phyloP scores from a whole-genome alignment of 2,329 filamentous ascomycete genomes.

The Parastagonospora avenae region DNA sequence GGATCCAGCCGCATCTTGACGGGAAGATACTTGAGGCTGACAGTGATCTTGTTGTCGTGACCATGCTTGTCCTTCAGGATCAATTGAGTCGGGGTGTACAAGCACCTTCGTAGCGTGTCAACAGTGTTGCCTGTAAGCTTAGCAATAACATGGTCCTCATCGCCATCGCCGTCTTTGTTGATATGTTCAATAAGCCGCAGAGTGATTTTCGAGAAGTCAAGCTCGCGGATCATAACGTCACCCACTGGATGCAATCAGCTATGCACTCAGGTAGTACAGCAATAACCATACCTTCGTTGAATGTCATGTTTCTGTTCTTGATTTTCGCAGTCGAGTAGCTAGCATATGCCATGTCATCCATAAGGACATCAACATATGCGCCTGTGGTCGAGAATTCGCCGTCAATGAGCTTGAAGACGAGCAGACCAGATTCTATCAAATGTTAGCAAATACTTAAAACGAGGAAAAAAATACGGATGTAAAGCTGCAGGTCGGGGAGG shows the following conservation, averaged over 20 bases:
- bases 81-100: constrained; percentile 88
- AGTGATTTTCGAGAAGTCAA: constrained; percentile 95
- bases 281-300: constrained; percentile 72
- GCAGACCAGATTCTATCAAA: constrained; percentile 76
- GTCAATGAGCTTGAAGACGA: constrained; percentile 94
- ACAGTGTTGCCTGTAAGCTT: constrained; percentile 84
- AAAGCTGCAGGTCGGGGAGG: constrained; percentile 19
- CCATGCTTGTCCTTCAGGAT: constrained; percentile 80
- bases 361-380: constrained; percentile 82
- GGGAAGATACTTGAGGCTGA: constrained; percentile 93
- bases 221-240: constrained; percentile 92
- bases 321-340: constrained; percentile 83
- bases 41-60: constrained; percentile 76
- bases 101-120: constrained; percentile 82
- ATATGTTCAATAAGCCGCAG: constrained; percentile 82
- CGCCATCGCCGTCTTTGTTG: constrained; percentile 71
- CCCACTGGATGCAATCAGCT: constrained; percentile 61
- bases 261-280: neutral
- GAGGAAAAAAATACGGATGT: constrained; percentile 20
- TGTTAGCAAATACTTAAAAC: constrained; percentile 39
- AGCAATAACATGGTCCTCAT: constrained; percentile 76
- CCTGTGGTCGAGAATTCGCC: constrained; percentile 79
- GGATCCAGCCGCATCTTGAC: constrained; percentile 93
- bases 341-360: constrained; percentile 94
- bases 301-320: constrained; percentile 69